Percentiles rank a stretch among this genome's conserved stretches.
Conservation (phyloP, 148 eudicot species). For the Amaranthus palmeri region DNA sequence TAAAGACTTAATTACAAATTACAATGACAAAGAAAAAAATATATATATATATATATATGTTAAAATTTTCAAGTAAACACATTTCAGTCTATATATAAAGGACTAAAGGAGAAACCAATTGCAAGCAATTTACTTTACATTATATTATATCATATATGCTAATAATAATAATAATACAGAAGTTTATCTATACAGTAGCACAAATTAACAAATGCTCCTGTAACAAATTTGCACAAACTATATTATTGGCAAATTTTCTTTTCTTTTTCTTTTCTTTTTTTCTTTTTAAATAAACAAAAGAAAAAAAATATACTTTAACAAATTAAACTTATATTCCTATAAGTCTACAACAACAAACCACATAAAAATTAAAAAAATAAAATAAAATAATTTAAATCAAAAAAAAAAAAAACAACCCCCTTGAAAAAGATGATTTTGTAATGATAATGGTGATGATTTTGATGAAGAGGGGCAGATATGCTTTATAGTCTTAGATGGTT, state of each 20-base stretch:
- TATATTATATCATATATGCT: not conserved
- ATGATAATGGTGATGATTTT: conserved; percentile 38
- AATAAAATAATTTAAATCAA: conserved; percentile 24
- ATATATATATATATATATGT: too few relatives aligned
- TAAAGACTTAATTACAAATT: too few relatives aligned
- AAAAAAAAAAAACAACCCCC: not conserved
- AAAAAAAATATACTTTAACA: not conserved
- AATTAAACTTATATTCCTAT: not conserved
- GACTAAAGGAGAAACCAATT: conserved; percentile 16
- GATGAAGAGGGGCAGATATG: conserved; percentile 12
- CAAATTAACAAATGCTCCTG: conserved; percentile 23
- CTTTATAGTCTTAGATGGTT: conserved; percentile 28
- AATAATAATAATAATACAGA: conserved; percentile 15
- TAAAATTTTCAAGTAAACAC: not conserved
- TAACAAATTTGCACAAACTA: conserved; percentile 35
- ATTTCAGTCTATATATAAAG: conserved; percentile 26
- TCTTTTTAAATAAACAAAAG: not conserved
- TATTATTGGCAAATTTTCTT: conserved; percentile 15
- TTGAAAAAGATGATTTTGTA: conserved; percentile 41
- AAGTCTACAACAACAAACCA: conserved; percentile 5
- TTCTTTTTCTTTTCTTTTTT: not conserved
- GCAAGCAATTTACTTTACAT: conserved; percentile 23
- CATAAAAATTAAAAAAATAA: conserved; percentile 7
- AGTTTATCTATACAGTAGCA: conserved; percentile 18
- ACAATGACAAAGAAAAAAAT: too few relatives aligned